Evolutionary conservation across 768 basidiomycete genomes (phyloP).

Genomic region (Gelatoporia subvermispora): DNA sequence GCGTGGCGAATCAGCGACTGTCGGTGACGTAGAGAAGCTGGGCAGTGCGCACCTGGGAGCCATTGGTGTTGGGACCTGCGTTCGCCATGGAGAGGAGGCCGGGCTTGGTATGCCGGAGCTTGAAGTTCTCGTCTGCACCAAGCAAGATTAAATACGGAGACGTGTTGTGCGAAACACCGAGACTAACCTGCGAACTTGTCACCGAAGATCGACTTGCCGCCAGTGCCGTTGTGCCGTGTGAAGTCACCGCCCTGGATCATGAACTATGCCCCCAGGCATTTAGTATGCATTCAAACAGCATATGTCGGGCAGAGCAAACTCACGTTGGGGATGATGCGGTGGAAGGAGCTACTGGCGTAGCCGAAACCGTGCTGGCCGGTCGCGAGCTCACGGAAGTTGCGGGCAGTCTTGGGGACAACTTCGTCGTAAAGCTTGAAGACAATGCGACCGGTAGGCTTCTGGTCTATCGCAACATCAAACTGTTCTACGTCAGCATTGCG

Average conservation of each 20-base stretch:
- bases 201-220: conserved; percentile 86
- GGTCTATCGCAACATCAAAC: conserved; percentile 30
- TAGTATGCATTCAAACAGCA: conserved; percentile 9
- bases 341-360: conserved; percentile 44
- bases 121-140: conserved; percentile 64
- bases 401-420: conserved; percentile 39
- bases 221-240: conserved; percentile 68
- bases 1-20: too few species aligned
- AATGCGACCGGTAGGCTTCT: conserved; percentile 31
- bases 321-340: conserved; percentile 63
- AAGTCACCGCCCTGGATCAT: conserved; percentile 91
- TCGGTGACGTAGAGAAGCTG: neutral
- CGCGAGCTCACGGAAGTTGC: conserved; percentile 54
- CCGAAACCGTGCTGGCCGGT: conserved; percentile 45
- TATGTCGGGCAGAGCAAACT: conserved; percentile 15
- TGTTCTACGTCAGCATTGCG: conserved; percentile 1
- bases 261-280: conserved; percentile 35
- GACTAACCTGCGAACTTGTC: conserved; percentile 64
- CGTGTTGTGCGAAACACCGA: neutral
- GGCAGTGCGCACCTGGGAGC: conserved; percentile 53
- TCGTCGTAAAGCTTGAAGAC: conserved; percentile 56
- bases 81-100: conserved; percentile 85
- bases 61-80: conserved; percentile 76
- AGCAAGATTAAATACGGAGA: neutral
- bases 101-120: conserved; percentile 53